A percentile compares a stretch with the other conserved stretches of the same genome.
Conservation (phyloP, 352 stramenopile species). For the Globisporangium irregulare region DNA sequence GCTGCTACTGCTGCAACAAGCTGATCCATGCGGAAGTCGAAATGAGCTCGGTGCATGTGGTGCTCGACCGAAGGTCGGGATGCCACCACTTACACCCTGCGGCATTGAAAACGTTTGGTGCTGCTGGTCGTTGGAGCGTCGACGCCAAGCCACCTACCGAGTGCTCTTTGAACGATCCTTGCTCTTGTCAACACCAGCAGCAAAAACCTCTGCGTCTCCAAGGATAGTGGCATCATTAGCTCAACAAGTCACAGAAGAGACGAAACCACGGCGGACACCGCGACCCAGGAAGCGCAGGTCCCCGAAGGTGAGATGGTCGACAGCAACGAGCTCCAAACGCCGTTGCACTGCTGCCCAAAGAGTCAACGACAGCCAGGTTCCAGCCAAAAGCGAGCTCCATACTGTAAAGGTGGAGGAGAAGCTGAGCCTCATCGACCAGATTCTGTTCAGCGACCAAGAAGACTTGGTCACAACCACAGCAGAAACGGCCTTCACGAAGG, state of each 20-base stretch:
- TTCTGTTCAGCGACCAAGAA: background rate
- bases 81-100: background rate
- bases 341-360: background rate
- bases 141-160: slow-evolving; percentile 42
- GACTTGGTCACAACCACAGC: background rate
- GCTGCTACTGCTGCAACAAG: background rate
- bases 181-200: slow-evolving; percentile 13
- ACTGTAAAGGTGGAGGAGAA: slow-evolving; percentile 11
- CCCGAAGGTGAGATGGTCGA: background rate
- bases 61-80: background rate
- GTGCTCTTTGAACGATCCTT: slow-evolving; percentile 42
- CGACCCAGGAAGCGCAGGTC: background rate
- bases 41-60: background rate
- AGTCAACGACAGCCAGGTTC: background rate
- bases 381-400: background rate
- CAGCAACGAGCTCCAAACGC: background rate
- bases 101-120: slow-evolving; percentile 7
- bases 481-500: background rate
- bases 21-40: too few relatives aligned
- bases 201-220: background rate
- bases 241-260: background rate
- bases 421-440: background rate
- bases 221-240: background rate
- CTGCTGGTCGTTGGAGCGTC: slow-evolving; percentile 26
- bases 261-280: background rate